These are phyloP conservation scores for Cystobasidium onofrii DNA, from an alignment of 768 basidiomycete species.

Conservation along the genomic window DNA sequence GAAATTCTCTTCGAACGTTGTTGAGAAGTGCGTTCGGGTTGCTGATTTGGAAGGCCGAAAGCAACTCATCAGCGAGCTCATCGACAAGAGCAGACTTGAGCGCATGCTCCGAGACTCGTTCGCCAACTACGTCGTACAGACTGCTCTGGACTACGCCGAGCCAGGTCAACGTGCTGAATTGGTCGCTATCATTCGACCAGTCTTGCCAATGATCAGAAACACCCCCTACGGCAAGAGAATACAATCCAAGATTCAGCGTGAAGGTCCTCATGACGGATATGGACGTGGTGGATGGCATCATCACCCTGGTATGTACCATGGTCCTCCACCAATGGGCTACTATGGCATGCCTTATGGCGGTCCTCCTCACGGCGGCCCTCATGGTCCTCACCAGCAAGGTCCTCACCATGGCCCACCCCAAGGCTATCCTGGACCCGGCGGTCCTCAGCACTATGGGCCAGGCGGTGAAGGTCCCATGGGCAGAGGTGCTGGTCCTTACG, in stretches of 20 bases:
- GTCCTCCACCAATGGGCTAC: conserved; percentile 24
- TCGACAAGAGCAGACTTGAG: conserved; percentile 88
- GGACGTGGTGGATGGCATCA: conserved; percentile 21
- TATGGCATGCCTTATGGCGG: conserved; percentile 30
- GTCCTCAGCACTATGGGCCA: not conserved
- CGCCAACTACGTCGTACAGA: conserved; percentile 53
- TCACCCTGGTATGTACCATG: conserved; percentile 27
- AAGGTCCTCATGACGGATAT: conserved; percentile 25
- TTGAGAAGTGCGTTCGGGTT: conserved; percentile 65
- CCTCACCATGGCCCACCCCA: conserved; percentile 5
- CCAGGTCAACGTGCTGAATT: conserved; percentile 72
- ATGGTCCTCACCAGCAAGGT: not conserved
- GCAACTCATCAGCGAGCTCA: conserved; percentile 84
- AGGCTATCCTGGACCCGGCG: conserved; percentile 2
- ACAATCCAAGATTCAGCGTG: conserved; percentile 34
- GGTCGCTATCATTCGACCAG: conserved; percentile 96
- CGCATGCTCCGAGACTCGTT: conserved; percentile 89
- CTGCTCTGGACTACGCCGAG: conserved; percentile 94
- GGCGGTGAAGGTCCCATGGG: conserved; percentile 19
- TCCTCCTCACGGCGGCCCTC: conserved; percentile 3
- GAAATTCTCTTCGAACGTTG: conserved; percentile 96
- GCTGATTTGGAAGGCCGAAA: conserved; percentile 92
- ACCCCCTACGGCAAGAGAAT: conserved; percentile 99
- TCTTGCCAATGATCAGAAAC: conserved; percentile 93
- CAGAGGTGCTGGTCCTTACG: conserved; percentile 14